Conservation (phyloP, 1,139 yeast species). For the Pneumocystis carinii region DNA sequence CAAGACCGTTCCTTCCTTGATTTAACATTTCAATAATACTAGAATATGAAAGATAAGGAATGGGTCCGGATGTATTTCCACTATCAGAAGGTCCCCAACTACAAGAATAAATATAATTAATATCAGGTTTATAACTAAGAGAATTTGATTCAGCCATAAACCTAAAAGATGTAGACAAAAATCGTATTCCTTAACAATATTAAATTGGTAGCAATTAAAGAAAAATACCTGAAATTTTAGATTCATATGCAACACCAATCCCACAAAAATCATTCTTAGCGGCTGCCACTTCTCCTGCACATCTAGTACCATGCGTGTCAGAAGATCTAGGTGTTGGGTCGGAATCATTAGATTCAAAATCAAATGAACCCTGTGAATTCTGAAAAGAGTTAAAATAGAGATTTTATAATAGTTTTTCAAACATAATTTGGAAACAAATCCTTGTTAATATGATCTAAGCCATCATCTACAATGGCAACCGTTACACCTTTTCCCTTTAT, state of each 20-base stretch:
- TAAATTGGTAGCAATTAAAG: not conserved
- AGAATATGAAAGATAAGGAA: conserved; percentile 59
- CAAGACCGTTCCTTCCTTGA: conserved; percentile 68
- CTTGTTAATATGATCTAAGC: conserved; percentile 62
- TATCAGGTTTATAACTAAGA: conserved; percentile 58
- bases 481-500: conserved; percentile 71
- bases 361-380: conserved; percentile 73
- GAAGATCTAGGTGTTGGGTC: conserved; percentile 72
- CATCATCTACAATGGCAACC: conserved; percentile 88
- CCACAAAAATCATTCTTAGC: conserved; percentile 77
- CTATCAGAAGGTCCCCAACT: conserved; percentile 99
- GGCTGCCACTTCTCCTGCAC: conserved; percentile 96
- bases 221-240: conserved; percentile 68
- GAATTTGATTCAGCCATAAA: conserved; percentile 76
- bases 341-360: conserved; percentile 55
- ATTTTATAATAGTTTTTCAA: not conserved
- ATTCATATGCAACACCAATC: conserved; percentile 78
- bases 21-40: conserved; percentile 76
- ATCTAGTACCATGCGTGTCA: conserved; percentile 92
- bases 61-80: conserved; percentile 74
- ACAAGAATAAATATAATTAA: conserved; percentile 84
- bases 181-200: conserved; percentile 29
- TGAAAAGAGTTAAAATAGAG: conserved; percentile 16
- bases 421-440: conserved; percentile 53
- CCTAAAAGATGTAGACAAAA: conserved; percentile 64